Evolutionary conservation across 2,329 filamentous ascomycete species (phyloP), one percentile per base, ranked within the genome.

Genomic region (Botrytis pseudocinerea): DNA sequence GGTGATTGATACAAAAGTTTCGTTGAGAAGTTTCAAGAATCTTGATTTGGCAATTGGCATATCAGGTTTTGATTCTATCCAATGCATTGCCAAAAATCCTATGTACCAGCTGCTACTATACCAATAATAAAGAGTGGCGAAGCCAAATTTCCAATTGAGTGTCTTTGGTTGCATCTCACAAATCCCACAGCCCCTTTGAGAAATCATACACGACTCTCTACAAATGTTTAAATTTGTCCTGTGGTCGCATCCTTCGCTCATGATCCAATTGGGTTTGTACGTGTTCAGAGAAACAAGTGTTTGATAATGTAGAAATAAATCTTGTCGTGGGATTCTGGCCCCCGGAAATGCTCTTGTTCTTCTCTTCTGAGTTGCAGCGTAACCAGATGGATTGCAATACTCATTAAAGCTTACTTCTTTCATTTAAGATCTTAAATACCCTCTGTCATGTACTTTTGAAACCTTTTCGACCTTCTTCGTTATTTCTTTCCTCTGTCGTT

Each of bases 131-230:
- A 54, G 40, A 40, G 70, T 32, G 70, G 70, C 62, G 70, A 72
- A 68, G 62, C 51, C 25, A 72, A 68, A 61, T n/a, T 46, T 51
- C 42, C 40, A 60, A 59, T 48, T 69, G 51, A 38, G 32, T 18
- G 28, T 38, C 51, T 72, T 72, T 68, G 70, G 62, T 72, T 68
- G 44, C 70, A 72, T 72, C 51, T 72, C 70, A 69, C 70, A 68
- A 68, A 61, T 69, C 70, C 70, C 51, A 68, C 51, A 68, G 46
- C 70, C 62, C 51, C 70, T 48, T 72, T 60, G 57, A 57, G 40
- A 44, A 25, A 46, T 18, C 51, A 40, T 42, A 42, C 28, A 38
- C 32, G 42, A 61, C 38, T 40, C 28, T 72, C 16, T 48, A 25
- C 46, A 68, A 38, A 40, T 69, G 35, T n/a, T 72, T 28, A 61